Evolutionary conservation across 2,329 filamentous ascomycete species (phyloP), one percentile per base, ranked within the genome.

Genomic region (Bimuria novae-zelandiae): DNA sequence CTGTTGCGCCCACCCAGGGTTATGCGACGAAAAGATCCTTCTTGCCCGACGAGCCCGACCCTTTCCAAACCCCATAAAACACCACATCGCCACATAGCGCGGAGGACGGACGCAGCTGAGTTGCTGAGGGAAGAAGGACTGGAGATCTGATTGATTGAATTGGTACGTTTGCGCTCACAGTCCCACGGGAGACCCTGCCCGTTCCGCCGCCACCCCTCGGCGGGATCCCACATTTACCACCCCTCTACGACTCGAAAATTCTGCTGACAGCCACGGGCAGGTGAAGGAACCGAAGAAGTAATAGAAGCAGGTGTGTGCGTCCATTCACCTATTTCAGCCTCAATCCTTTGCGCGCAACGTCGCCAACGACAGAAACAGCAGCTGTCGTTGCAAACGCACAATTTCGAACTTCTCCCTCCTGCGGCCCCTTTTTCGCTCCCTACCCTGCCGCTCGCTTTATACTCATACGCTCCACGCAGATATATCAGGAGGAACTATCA

Each of bases 41-140:
- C 66, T 68, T 59, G 54, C 57, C 60, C 62, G 57, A 47, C 32
- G 12, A 16, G 36, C 36, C 16, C 29, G 51, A 56, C 37, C 40
- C 32, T 55, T 59, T 56, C 56, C 53, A 56, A 54, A 36, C 33
- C 48, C 44, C 57, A 59, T 60, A 60, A 60, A 60, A 56, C 58
- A 35, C 32, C 57, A 57, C 52, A 60, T 57, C 58, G 50, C 39
- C 50, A 52, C 47, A 52, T 54, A 50, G 55, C 33, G 59, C 57
- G 69, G 69, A 71, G 69, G 71, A 73, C 60, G 70, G 71, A 65
- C 62, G 71, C 63, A 70, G 71, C 65, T 66, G 71, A 63, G 71
- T 70, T 54, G 73, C 69, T 69, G 73, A 73, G 72, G 73, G 72
- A 73, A 72, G 72, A 73, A 71, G 70, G 70, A 62, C 55, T 69